phyloP scores from a whole-genome alignment of 2,329 filamentous ascomycete genomes.

The Cercospora canescens region DNA sequence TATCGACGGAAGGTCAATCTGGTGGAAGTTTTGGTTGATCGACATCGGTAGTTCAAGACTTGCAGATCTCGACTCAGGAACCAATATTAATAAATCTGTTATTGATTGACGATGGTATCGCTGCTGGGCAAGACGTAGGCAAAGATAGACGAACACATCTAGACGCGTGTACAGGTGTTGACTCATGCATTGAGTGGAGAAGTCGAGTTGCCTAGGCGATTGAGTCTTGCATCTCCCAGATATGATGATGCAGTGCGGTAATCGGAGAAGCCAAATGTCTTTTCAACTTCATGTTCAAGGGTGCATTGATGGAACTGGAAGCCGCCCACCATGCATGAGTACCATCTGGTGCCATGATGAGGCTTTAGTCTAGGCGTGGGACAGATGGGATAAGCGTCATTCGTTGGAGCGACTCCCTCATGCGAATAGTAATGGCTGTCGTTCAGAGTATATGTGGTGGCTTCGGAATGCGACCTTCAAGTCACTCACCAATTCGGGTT shows the following conservation, averaged over 20 bases:
- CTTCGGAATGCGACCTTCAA: too few species aligned
- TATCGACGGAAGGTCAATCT: conserved; percentile 7
- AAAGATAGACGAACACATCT: not conserved
- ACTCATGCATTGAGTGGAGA: not conserved
- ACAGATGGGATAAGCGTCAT: too few species aligned
- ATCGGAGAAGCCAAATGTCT: not conserved
- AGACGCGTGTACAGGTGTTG: not conserved
- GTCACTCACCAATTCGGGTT: too few species aligned
- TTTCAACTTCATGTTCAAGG: not conserved
- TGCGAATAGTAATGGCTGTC: too few species aligned
- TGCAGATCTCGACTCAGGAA: not conserved
- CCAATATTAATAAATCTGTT: not conserved
- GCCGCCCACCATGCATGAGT: too few species aligned
- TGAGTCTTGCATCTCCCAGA: not conserved
- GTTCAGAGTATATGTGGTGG: too few species aligned
- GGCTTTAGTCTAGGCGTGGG: too few species aligned
- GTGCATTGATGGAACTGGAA: too few species aligned
- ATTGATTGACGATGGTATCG: not conserved
- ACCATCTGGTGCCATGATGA: too few species aligned
- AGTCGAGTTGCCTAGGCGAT: not conserved
- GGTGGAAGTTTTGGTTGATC: not conserved
- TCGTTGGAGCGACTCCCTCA: too few species aligned
- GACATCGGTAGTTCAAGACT: not conserved
- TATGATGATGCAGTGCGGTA: not conserved
- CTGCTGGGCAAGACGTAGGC: not conserved